Conservation (phyloP, 2,329 filamentous ascomycete species). For the Penicillium sp. region DNA sequence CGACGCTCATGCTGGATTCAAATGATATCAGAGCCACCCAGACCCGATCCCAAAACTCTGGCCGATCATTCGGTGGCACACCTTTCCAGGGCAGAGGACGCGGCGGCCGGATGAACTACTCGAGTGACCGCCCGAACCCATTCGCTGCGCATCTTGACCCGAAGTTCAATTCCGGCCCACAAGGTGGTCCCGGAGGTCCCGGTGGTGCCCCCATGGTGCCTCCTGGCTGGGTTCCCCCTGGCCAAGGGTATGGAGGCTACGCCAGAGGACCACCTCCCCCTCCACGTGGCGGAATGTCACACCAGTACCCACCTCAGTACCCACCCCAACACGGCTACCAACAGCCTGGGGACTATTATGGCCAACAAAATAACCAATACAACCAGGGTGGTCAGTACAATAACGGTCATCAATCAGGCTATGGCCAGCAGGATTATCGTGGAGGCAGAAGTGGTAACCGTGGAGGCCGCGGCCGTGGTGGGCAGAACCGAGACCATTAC, state of each 20-base stretch:
- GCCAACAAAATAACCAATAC: slow-evolving; percentile 15
- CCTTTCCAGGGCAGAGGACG: slow-evolving; percentile 53
- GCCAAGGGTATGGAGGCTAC: slow-evolving; percentile 30
- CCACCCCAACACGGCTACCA: slow-evolving; percentile 19
- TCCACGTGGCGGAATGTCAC: slow-evolving; percentile 34
- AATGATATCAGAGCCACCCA: slow-evolving; percentile 73
- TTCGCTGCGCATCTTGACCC: slow-evolving; percentile 50
- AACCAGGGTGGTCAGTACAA: slow-evolving; percentile 20
- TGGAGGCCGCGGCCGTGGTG: slow-evolving; percentile 27
- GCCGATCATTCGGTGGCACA: slow-evolving; percentile 69
- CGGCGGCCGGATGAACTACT: slow-evolving; percentile 57
- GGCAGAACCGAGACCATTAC: slow-evolving; percentile 26
- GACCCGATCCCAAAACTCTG: slow-evolving; percentile 61
- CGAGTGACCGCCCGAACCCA: slow-evolving; percentile 43
- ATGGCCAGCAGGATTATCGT: slow-evolving; percentile 25
- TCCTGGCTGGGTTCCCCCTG: slow-evolving; percentile 36
- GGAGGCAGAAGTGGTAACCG: slow-evolving; percentile 24
- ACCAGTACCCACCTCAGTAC: slow-evolving; percentile 24
- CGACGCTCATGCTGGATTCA: slow-evolving; percentile 67
- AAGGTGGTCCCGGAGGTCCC: slow-evolving; percentile 30
- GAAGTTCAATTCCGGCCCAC: slow-evolving; percentile 38
- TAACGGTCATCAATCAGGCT: slow-evolving; percentile 20
- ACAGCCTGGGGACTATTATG: slow-evolving; percentile 21
- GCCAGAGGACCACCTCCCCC: slow-evolving; percentile 41
- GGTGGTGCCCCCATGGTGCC: slow-evolving; percentile 33